Evolutionary conservation across 306 rosid species (phyloP).

Genomic region (Gastrolobium bilobum): DNA sequence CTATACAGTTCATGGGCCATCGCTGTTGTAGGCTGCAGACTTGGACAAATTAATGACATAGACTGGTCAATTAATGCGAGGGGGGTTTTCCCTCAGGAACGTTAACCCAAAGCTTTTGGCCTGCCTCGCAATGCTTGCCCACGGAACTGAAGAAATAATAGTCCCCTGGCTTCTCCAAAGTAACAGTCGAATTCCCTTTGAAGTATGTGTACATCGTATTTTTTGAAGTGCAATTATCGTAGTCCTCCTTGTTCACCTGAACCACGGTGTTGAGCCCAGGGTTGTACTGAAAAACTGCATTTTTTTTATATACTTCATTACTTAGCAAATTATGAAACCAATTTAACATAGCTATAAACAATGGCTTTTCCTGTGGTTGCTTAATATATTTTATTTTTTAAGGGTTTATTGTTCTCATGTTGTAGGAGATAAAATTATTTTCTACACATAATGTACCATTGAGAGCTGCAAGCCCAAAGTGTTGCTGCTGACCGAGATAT

Average conservation of each 20-base stretch:
- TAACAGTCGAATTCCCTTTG: constrained; percentile 56
- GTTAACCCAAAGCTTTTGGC: constrained; percentile 68
- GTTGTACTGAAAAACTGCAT: constrained; percentile 68
- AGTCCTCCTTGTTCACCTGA: constrained; percentile 56
- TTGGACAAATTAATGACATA: background rate
- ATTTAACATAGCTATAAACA: background rate
- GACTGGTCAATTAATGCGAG: background rate
- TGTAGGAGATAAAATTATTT: too few relatives aligned
- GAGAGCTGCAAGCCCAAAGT: too few relatives aligned
- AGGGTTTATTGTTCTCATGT: too few relatives aligned
- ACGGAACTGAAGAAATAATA: constrained; percentile 63
- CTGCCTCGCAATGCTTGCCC: constrained; percentile 82
- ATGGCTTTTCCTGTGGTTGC: too few relatives aligned
- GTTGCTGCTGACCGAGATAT: too few relatives aligned
- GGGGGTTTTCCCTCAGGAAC: constrained; percentile 45
- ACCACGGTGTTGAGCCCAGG: constrained; percentile 61
- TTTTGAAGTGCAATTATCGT: constrained; percentile 46
- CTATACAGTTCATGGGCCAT: background rate
- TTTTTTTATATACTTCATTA: background rate
- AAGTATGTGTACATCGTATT: constrained; percentile 43
- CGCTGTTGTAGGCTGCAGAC: background rate
- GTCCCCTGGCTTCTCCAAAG: constrained; percentile 58
- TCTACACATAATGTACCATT: too few relatives aligned
- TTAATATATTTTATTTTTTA: too few relatives aligned
- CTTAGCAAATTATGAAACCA: background rate